Evolutionary conservation across 1,139 yeast species (phyloP), one percentile per base, ranked within the genome.

Genomic region (Taiozyma sp.): DNA sequence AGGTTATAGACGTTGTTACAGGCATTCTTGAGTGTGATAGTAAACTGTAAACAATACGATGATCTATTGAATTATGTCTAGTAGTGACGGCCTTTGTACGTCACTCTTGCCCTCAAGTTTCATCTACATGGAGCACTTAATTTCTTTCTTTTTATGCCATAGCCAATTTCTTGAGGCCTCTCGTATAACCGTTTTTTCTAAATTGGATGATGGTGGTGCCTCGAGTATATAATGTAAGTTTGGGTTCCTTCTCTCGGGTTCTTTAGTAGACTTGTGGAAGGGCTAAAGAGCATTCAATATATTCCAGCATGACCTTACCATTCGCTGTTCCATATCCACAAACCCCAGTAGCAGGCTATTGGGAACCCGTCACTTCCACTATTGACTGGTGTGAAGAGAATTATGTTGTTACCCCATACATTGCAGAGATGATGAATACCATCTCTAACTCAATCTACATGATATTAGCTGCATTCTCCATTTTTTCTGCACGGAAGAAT

Each of bases 301-400:
- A 30, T 4, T 35, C 7, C 11, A 49, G 13, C 4, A 53, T 67
- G 76, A 77, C 30, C 65, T 75, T 56, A 75, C 79, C 65, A 76
- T 60, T 62, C 46, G 56, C 65, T 2, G 43, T 61, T 56, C 67
- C 68, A 5, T 72, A 72, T 53, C 74, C 75, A 5, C 62, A 60
- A 2, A 58, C 57, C 6, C 65, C 66, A 8, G 57, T 54, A 19
- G 42, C 52, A 1, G 74, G 74, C 1, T 68, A 62, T 52, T 64
- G 68, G 68, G 59, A 60, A 11, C 44, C 44, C 5, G 63, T 62
- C 8, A 63, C 66, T 4, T 54, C 95, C 30, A 88, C 96, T 29
- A 88, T 88, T 48, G 96, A 88, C 63, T 88, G 96, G 96, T 88
- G 97, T 68, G 97, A 88, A 66, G 96, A 88, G 65, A 89, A 88